Conservation (phyloP, 306 rosid genomes). For the Ormosia emarginata region DNA sequence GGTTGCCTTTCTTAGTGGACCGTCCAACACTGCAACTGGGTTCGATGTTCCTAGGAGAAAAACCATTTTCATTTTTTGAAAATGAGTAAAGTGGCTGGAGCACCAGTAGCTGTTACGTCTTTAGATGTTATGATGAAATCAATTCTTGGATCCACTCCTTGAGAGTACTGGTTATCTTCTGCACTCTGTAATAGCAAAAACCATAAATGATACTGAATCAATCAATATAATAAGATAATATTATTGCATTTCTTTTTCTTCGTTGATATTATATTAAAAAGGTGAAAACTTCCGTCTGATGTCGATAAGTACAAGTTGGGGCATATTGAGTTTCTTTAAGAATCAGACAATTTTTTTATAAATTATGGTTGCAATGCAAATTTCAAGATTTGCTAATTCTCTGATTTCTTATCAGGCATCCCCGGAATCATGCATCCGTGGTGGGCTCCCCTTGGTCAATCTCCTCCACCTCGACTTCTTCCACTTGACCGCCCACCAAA, state of each 20-base stretch:
- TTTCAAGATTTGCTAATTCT: too few relatives aligned
- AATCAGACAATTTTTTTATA: too few relatives aligned
- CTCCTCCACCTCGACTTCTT: too few relatives aligned
- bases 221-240: neutral
- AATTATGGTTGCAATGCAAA: too few relatives aligned
- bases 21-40: slow-evolving; percentile 67
- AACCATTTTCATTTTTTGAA: slow-evolving; percentile 64
- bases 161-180: slow-evolving; percentile 54
- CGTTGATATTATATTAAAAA: too few relatives aligned
- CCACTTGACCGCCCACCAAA: too few relatives aligned
- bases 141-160: slow-evolving; percentile 40
- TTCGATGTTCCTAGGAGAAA: slow-evolving; percentile 45
- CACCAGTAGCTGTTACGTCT: slow-evolving; percentile 55
- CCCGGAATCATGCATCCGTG: too few relatives aligned
- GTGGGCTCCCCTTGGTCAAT: too few relatives aligned
- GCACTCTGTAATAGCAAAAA: slow-evolving; percentile 43
- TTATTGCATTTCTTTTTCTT: neutral
- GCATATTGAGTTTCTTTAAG: too few relatives aligned
- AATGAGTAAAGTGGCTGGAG: slow-evolving; percentile 48
- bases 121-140: slow-evolving; percentile 48
- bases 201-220: neutral
- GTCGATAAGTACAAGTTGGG: too few relatives aligned
- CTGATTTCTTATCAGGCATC: too few relatives aligned
- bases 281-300: too few relatives aligned
- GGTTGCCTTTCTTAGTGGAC: slow-evolving; percentile 58